These are phyloP conservation scores for Phanerochaete sordida DNA, from an alignment of 768 basidiomycete genomes.

Conservation along the genomic window DNA sequence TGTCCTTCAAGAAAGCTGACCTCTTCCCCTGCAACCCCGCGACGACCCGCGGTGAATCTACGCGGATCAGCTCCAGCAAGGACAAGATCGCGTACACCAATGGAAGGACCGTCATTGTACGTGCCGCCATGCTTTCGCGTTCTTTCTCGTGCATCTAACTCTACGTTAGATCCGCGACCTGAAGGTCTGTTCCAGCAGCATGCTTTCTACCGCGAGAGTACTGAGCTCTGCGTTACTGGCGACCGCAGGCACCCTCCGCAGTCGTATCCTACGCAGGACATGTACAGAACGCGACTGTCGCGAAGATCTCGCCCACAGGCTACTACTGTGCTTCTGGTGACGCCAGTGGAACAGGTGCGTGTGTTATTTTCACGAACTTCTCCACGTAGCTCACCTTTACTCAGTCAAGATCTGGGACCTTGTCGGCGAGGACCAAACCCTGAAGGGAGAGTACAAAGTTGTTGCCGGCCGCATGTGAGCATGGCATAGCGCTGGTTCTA, in stretches of 20 bases:
- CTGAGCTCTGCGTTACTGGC: background rate
- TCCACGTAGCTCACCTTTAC: background rate
- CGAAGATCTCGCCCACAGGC: constrained; percentile 88
- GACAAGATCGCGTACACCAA: constrained; percentile 85
- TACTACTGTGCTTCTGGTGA: constrained; percentile 96
- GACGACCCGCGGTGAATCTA: constrained; percentile 63
- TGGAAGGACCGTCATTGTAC: constrained; percentile 80
- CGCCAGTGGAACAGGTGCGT: constrained; percentile 69
- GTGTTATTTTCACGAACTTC: background rate
- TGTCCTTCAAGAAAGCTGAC: constrained; percentile 49
- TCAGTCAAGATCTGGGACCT: constrained; percentile 94
- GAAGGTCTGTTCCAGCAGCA: constrained; percentile 46
- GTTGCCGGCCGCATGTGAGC: constrained; percentile 71
- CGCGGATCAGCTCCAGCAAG: constrained; percentile 70
- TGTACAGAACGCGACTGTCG: constrained; percentile 81
- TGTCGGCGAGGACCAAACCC: constrained; percentile 74
- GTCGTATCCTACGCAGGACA: constrained; percentile 75
- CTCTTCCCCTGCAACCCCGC: constrained; percentile 68
- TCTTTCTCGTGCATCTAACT: background rate
- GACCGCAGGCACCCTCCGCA: constrained; percentile 58
- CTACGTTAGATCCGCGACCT: constrained; percentile 71
- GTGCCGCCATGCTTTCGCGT: constrained; percentile 28
- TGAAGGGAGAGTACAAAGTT: constrained; percentile 80
- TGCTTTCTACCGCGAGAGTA: background rate
- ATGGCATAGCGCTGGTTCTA: no score